Evolutionary conservation across 192 early-diverging fungal species (phyloP).

Genomic region (Coemansia sp.): DNA sequence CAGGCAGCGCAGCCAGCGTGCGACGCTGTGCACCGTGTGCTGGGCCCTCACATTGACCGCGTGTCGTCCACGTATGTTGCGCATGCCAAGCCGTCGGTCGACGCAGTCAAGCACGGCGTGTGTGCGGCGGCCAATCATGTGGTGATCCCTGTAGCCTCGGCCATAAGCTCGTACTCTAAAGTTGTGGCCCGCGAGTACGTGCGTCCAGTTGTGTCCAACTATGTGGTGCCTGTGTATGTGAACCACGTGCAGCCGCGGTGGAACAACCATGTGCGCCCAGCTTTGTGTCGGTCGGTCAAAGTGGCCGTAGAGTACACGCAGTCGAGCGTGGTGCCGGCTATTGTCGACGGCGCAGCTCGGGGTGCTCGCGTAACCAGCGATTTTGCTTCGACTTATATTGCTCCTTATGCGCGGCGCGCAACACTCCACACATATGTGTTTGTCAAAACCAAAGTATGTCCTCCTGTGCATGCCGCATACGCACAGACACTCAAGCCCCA

Average conservation of each 20-base stretch:
- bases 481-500: conserved; percentile 28
- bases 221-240: conserved; percentile 36
- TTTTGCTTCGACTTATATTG: conserved; percentile 28
- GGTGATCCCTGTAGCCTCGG: conserved; percentile 16
- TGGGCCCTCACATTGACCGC: conserved; percentile 25
- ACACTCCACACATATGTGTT: conserved; percentile 26
- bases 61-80: conserved; percentile 12
- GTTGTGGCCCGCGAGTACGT: conserved; percentile 20
- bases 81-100: conserved; percentile 30
- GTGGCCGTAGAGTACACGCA: conserved; percentile 36
- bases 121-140: conserved; percentile 5
- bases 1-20: conserved; percentile 26
- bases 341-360: conserved; percentile 27
- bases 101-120: conserved; percentile 10
- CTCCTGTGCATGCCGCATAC: conserved; percentile 26
- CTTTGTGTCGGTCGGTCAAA: conserved; percentile 26
- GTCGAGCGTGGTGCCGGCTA: conserved; percentile 28
- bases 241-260: conserved; percentile 43
- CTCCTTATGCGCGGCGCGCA: conserved; percentile 27
- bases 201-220: conserved; percentile 26
- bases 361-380: conserved; percentile 11
- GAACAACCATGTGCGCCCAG: conserved; percentile 42
- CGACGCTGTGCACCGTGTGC: conserved; percentile 18
- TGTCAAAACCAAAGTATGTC: conserved; percentile 20
- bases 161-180: background rate